Evolutionary conservation across 2,329 filamentous ascomycete species (phyloP).

Genomic region (Fusarium camptoceras): DNA sequence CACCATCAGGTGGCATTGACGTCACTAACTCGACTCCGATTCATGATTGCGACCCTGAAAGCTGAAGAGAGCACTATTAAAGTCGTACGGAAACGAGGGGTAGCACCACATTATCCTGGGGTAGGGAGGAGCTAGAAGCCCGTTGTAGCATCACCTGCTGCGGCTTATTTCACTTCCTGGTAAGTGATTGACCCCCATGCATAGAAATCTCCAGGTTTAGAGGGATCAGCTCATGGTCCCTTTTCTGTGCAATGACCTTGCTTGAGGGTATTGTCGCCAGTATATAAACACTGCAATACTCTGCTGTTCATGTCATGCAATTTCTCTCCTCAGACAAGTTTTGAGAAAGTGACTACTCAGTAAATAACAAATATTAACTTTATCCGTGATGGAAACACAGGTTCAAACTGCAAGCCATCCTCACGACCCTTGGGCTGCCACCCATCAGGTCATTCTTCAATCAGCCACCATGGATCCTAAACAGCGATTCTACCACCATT

Average conservation of each 20-base stretch:
- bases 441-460: slow-evolving; percentile 42
- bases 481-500: slow-evolving; percentile 86
- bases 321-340: background rate
- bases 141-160: slow-evolving; percentile 38
- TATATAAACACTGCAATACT: slow-evolving; percentile 16
- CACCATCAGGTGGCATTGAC: slow-evolving; percentile 48
- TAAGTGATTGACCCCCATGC: slow-evolving; percentile 33
- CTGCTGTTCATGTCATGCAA: background rate
- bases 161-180: slow-evolving; percentile 32
- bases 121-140: slow-evolving; percentile 21
- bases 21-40: slow-evolving; percentile 35
- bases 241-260: slow-evolving; percentile 5
- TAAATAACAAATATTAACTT: slow-evolving; percentile 31
- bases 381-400: slow-evolving; percentile 44
- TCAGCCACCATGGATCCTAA: slow-evolving; percentile 61
- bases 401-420: slow-evolving; percentile 28
- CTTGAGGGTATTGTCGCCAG: slow-evolving; percentile 3
- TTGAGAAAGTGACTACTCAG: background rate
- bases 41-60: slow-evolving; percentile 20
- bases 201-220: slow-evolving; percentile 18
- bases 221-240: slow-evolving; percentile 9
- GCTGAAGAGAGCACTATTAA: slow-evolving; percentile 17
- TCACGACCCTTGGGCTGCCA: slow-evolving; percentile 41
- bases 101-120: slow-evolving; percentile 22
- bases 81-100: slow-evolving; percentile 29